Evolutionary conservation across 352 stramenopile species (phyloP).

Genomic region (Phytophthora megakarya): DNA sequence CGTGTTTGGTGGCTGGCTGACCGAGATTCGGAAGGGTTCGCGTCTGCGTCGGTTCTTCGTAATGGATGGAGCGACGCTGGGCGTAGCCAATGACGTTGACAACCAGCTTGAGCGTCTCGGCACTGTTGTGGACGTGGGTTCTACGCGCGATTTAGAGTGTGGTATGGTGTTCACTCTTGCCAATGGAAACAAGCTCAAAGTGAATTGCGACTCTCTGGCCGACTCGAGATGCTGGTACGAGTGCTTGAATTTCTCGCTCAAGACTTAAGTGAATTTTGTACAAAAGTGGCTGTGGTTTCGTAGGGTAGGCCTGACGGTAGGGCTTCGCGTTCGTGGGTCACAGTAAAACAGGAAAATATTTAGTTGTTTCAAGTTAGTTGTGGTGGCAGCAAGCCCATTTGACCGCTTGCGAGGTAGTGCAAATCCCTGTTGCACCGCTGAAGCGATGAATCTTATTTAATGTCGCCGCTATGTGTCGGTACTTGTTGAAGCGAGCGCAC

Average conservation of each 20-base stretch:
- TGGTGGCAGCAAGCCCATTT: neutral
- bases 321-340: slow-evolving; percentile 17
- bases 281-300: slow-evolving; percentile 35
- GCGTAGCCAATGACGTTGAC: slow-evolving; percentile 82
- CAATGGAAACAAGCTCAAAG: slow-evolving; percentile 63
- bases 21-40: slow-evolving; percentile 45
- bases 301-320: slow-evolving; percentile 28
- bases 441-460: slow-evolving; percentile 6
- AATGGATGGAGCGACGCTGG: slow-evolving; percentile 67
- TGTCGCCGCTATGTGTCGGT: neutral
- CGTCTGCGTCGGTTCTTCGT: slow-evolving; percentile 80
- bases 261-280: slow-evolving; percentile 35
- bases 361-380: slow-evolving; percentile 28
- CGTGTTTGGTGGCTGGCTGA: slow-evolving; percentile 85
- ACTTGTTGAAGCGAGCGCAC: slow-evolving; percentile 3
- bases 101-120: slow-evolving; percentile 73
- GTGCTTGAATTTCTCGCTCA: slow-evolving; percentile 58
- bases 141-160: slow-evolving; percentile 64
- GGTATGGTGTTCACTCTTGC: slow-evolving; percentile 74
- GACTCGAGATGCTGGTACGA: slow-evolving; percentile 79
- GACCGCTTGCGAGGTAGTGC: too few relatives aligned
- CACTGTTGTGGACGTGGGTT: slow-evolving; percentile 62
- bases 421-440: slow-evolving; percentile 2
- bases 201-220: slow-evolving; percentile 73
- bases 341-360: slow-evolving; percentile 33